Percentiles rank a stretch among this genome's conserved stretches.
phyloP scores from a whole-genome alignment of 2,329 filamentous ascomycete species.

The Pyrenochaeta sp. region DNA sequence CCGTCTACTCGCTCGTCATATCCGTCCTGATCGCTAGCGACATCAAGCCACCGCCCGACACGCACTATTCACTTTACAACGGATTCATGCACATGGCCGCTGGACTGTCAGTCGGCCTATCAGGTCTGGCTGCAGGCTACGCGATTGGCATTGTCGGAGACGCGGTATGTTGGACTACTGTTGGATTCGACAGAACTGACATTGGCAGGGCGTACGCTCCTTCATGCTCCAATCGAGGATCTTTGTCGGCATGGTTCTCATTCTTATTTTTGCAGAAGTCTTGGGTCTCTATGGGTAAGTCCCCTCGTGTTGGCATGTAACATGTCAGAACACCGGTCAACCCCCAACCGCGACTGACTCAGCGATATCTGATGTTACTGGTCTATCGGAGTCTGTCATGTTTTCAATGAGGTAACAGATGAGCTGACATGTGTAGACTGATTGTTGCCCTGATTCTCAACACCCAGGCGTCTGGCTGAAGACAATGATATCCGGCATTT shows the following conservation, averaged over 20 bases:
- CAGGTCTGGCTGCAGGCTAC: conserved; percentile 52
- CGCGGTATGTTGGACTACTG: conserved; percentile 63
- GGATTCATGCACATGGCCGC: conserved; percentile 94
- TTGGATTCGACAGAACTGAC: conserved; percentile 21
- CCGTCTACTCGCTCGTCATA: conserved; percentile 96
- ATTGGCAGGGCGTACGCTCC: conserved; percentile 74
- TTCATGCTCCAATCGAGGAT: conserved; percentile 97
- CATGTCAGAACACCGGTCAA: conserved; percentile 1
- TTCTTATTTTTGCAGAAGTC: conserved; percentile 98
- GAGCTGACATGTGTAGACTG: conserved; percentile 62
- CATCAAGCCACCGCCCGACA: conserved; percentile 72
- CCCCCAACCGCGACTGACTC: too few relatives aligned
- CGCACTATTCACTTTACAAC: conserved; percentile 83
- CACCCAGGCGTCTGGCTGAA: conserved; percentile 74
- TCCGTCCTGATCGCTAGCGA: conserved; percentile 94
- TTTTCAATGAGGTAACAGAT: not conserved
- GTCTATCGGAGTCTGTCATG: not conserved
- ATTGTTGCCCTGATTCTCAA: conserved; percentile 95
- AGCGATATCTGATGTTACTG: conserved; percentile 1
- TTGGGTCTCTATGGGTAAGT: conserved; percentile 92
- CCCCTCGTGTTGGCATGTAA: too few relatives aligned
- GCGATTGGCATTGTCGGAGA: conserved; percentile 96
- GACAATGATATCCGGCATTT: conserved; percentile 12
- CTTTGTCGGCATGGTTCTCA: conserved; percentile 98
- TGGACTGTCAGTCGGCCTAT: conserved; percentile 75